Percentiles rank a stretch among this genome's conserved stretches.
phyloP scores from a whole-genome alignment of 257 asterid species.

The Ophiorrhiza pumila region DNA sequence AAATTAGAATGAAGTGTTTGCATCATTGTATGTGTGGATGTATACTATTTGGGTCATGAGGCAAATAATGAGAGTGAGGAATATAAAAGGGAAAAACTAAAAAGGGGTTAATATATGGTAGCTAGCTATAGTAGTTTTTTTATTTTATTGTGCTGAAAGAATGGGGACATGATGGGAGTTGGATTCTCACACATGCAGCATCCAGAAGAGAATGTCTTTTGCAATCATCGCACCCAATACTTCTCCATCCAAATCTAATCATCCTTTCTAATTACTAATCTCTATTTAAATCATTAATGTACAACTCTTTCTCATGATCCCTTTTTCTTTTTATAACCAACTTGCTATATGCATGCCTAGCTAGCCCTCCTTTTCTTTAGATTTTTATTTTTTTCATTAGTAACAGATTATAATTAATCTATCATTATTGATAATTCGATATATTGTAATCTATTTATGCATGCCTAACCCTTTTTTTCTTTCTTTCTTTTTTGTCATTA shows the following conservation, averaged over 20 bases:
- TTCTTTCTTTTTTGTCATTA: no score
- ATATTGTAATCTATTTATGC: no score
- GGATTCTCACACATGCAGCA: conserved; percentile 33
- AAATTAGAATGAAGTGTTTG: no score
- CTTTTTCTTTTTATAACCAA: neutral
- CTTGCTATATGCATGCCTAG: neutral
- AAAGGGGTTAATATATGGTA: neutral
- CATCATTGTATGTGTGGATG: neutral
- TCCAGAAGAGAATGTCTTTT: conserved; percentile 28
- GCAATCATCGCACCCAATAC: conserved; percentile 33
- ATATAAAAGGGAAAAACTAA: neutral
- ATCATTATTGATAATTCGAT: no score
- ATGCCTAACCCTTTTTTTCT: no score
- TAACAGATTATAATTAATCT: no score
- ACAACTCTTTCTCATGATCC: neutral
- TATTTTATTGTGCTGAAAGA: conserved; percentile 25
- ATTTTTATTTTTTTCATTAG: no score
- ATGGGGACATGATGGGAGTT: conserved; percentile 33
- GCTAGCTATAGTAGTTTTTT: neutral
- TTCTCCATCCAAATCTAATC: conserved; percentile 22
- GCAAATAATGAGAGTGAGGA: conserved; percentile 19
- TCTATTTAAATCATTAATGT: neutral
- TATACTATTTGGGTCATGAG: neutral
- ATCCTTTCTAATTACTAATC: neutral
- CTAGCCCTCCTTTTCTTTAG: neutral